Conservation (phyloP, 805 yeast species). For the Kazachstania africana region DNA sequence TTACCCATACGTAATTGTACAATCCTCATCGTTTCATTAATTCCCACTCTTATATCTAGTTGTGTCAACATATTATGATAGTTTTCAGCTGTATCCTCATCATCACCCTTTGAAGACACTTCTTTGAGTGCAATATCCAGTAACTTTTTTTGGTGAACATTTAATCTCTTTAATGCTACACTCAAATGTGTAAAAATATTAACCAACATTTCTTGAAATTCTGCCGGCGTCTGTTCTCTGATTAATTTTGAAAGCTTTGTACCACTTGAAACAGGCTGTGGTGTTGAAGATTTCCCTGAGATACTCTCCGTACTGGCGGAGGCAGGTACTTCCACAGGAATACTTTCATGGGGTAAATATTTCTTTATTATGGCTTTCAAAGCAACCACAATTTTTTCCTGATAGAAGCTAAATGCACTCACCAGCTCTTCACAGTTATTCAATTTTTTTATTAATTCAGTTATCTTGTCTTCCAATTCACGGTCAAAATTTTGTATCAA, state of each 20-base stretch:
- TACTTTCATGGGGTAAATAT: conserved; percentile 42
- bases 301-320: not conserved
- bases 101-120: conserved; percentile 13
- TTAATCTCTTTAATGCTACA: conserved; percentile 62
- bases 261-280: conserved; percentile 22
- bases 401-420: conserved; percentile 51
- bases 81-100: conserved; percentile 14
- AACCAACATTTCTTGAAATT: conserved; percentile 61
- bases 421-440: conserved; percentile 49
- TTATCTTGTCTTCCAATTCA: conserved; percentile 33
- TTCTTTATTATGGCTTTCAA: conserved; percentile 59
- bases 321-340: conserved; percentile 1
- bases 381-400: conserved; percentile 57
- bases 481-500: conserved; percentile 26
- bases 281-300: not conserved
- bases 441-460: conserved; percentile 41
- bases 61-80: conserved; percentile 35
- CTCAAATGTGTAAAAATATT: conserved; percentile 51
- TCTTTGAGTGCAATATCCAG: conserved; percentile 56
- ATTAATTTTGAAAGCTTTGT: conserved; percentile 36
- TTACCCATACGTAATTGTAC: conserved; percentile 70
- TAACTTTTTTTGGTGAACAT: conserved; percentile 67
- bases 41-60: conserved; percentile 54
- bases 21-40: conserved; percentile 55
- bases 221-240: conserved; percentile 56